These are phyloP conservation scores for Pulveroboletus sp. DNA, from an alignment of 768 basidiomycete genomes.

Conservation along the genomic window DNA sequence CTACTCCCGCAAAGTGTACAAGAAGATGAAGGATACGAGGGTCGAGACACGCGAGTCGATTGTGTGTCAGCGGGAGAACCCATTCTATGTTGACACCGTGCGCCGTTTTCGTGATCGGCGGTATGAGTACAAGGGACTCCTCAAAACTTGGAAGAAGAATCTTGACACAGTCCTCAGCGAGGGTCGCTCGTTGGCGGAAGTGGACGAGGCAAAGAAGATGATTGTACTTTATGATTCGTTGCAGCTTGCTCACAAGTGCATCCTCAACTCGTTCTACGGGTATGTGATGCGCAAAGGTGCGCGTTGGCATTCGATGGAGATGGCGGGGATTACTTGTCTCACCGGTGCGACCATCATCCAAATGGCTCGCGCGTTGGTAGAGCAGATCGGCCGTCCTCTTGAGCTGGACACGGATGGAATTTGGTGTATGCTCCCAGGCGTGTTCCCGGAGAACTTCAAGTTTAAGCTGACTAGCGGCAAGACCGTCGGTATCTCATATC, in stretches of 20 bases:
- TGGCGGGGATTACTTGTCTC: slow-evolving; percentile 98
- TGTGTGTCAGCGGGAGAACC: slow-evolving; percentile 96
- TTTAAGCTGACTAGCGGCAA: slow-evolving; percentile 90
- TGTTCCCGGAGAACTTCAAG: slow-evolving; percentile 97
- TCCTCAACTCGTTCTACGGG: slow-evolving; percentile 99
- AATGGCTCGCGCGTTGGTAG: slow-evolving; percentile 95
- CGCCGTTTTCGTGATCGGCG: slow-evolving; percentile 94
- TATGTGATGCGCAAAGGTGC: slow-evolving; percentile 99
- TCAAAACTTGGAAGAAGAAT: slow-evolving; percentile 99
- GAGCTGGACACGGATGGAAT: slow-evolving; percentile 99
- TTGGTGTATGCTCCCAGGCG: slow-evolving; percentile 99
- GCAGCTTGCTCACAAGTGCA: slow-evolving; percentile 98
- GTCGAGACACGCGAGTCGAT: slow-evolving; percentile 91
- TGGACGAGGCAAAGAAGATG: slow-evolving; percentile 98
- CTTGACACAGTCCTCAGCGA: slow-evolving; percentile 70
- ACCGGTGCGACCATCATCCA: slow-evolving; percentile 98
- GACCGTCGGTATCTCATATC: slow-evolving; percentile 85
- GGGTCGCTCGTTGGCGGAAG: slow-evolving; percentile 72
- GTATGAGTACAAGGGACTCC: slow-evolving; percentile 98
- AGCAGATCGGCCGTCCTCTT: slow-evolving; percentile 94
- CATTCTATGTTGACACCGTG: slow-evolving; percentile 99
- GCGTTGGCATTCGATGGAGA: slow-evolving; percentile 99
- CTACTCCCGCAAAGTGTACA: slow-evolving; percentile 98
- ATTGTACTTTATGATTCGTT: slow-evolving; percentile 97
- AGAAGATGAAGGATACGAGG: slow-evolving; percentile 96